Base-by-base conservation (phyloP, 106 monocot genomes). In the Chionographis japonica region DNA sequence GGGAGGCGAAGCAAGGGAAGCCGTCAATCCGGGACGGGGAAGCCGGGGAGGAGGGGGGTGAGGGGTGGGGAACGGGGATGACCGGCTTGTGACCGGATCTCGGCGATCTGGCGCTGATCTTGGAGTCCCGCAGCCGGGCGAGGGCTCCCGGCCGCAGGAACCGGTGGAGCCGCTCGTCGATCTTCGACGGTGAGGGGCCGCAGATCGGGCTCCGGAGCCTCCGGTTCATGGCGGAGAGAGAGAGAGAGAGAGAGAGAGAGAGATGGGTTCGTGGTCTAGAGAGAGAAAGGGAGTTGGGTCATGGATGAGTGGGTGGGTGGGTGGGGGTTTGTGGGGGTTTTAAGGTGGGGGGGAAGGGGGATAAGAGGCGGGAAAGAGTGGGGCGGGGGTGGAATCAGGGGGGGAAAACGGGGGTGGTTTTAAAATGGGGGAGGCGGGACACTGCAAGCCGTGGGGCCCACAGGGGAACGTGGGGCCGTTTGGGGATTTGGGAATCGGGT, bases 91-190 rank as follows among this genome's bases (percentile, higher is more conserved):
- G 43, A 5, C 20, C 35, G 56, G 63, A 55, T 36, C 65, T 63
- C 12, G 63, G 55, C 1, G 68, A 54, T 53, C 61, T 60, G 11
- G 61, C 52, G 66, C 40, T 54, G 54, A 67, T 61, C 54, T 65
- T 37, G 10, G 75, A 75, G 42, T 75, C 75, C 53, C 75, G 68
- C 2, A 75, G 36, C 41, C 61, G 75, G 8, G 75, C 75, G 3
- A 75, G 68, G 4, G 75, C 75, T 53, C 75, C 75, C 3, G 75
- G 75, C 4, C 68, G 50, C 9, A 75, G 40, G 40, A 75, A 75
- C 11, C 68, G 15, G 19, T 67, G 68, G 11, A 75, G 17, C 18
- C 61, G 18, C 13, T 75, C 75, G 3, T 75, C 74, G 15, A 67
- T 60, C 60, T 15, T 70, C n/a, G 60, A 49, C 18, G 56, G 6